A percentile compares a stretch with the other conserved stretches of the same genome.
These are phyloP conservation scores for Flaveria sonorensis DNA, from an alignment of 129 eudicot genomes.

Conservation along the genomic window DNA sequence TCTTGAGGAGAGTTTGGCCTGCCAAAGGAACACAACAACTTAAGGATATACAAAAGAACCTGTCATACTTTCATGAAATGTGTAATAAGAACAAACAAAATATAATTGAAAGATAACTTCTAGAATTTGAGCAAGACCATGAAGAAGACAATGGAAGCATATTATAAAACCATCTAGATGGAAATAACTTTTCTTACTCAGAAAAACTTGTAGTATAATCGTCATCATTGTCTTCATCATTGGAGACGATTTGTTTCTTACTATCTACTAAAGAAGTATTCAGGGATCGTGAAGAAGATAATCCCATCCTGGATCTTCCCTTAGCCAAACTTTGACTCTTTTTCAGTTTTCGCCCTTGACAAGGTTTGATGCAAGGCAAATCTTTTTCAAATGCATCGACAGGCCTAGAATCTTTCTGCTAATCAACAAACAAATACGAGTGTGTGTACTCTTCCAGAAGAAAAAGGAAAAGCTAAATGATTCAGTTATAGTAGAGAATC, in stretches of 20 bases:
- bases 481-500: slow-evolving; percentile 27
- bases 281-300: slow-evolving; percentile 42
- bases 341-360: slow-evolving; percentile 35
- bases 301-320: slow-evolving; percentile 31
- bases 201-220: slow-evolving; percentile 36
- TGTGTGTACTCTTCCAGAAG: slow-evolving; percentile 14
- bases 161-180: neutral
- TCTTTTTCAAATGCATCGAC: neutral
- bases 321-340: slow-evolving; percentile 24
- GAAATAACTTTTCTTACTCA: slow-evolving; percentile 39
- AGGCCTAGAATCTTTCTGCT: slow-evolving; percentile 2
- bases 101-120: too few species aligned
- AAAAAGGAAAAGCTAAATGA: slow-evolving; percentile 14
- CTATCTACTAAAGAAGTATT: slow-evolving; percentile 25
- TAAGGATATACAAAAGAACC: neutral
- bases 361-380: neutral
- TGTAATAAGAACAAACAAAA: too few species aligned
- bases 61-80: too few species aligned
- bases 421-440: slow-evolving; percentile 13
- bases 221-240: slow-evolving; percentile 32
- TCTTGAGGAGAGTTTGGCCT: slow-evolving; percentile 44
- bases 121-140: neutral
- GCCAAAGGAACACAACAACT: slow-evolving; percentile 15
- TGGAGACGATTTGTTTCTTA: slow-evolving; percentile 31
- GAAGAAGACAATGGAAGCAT: neutral